Evolutionary conservation across 306 rosid species (phyloP), one percentile per base, ranked within the genome.

Genomic region (Castanea crenata): DNA sequence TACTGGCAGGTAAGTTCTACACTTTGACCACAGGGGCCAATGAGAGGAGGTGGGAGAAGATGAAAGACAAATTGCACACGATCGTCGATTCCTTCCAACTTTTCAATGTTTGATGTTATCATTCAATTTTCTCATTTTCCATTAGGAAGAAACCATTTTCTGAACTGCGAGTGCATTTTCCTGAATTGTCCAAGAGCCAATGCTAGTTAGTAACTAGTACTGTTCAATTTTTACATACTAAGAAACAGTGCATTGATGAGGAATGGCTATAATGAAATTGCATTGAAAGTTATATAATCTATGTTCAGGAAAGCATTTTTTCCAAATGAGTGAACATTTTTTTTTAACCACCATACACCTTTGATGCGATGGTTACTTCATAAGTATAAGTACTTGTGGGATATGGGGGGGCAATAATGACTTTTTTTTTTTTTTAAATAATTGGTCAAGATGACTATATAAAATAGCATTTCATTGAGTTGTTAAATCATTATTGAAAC

Each of bases 31-130:
- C 97, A 0, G 98, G 99, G 74, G 89, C 96, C 51, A 93, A 93
- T 74, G 92, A 96, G 87, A 93, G 99, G 83, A 88, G 99, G 84
- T 96, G 99, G 99, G 92, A 76, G 19, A 96, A 96, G 85, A 93
- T 96, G 96, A 91, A 93, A 86, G 98, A 96, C 65, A 93, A 89
- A 74, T 49, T 96, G 87, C 94, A 84, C 58, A 89, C 89, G 2
- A 75, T 96, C 5, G 11, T 90, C 3, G 98, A 93, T 5, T 96
- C 99, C 78, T 96, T 96, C 91, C 84, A 88, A 76, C 80, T 88
- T 83, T 86, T 85, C 82, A 83, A 82, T 35, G 93, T 86, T 62
- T 90, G 83, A 93, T 69, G 23, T 58, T 20, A 29, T 12, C 49
- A 7, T 67, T 69, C 0, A 32, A 15, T 15, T 69, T 29, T 52